Evolutionary conservation across 768 basidiomycete species (phyloP).

Genomic region (Mycena venus): DNA sequence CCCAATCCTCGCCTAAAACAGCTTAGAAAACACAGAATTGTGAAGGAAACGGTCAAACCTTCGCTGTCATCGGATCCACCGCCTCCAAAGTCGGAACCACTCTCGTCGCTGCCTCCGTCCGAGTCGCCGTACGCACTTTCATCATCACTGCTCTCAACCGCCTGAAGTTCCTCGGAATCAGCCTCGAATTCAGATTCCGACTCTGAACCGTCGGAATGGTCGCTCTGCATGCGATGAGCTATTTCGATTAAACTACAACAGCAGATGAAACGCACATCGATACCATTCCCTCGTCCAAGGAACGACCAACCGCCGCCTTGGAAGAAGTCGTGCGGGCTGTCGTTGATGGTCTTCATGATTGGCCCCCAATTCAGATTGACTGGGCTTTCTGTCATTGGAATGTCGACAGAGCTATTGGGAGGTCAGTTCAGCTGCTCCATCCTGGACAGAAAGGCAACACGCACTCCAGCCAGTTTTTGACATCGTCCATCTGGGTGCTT

Average conservation of each 20-base stretch:
- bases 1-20: conserved; percentile 90
- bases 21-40: neutral
- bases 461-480: conserved; percentile 99
- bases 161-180: conserved; percentile 69
- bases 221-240: conserved; percentile 47
- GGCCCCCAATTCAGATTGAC: conserved; percentile 98
- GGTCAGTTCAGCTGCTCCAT: conserved; percentile 12
- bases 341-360: conserved; percentile 99
- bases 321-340: conserved; percentile 96
- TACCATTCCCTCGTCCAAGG: conserved; percentile 80
- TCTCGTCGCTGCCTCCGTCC: conserved; percentile 73
- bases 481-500: conserved; percentile 90
- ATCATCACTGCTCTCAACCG: conserved; percentile 64
- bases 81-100: conserved; percentile 74
- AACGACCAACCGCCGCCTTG: conserved; percentile 96
- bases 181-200: conserved; percentile 63
- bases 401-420: conserved; percentile 89
- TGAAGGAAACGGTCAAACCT: conserved; percentile 50
- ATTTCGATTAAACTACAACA: neutral
- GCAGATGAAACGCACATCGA: conserved; percentile 65
- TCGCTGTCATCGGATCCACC: conserved; percentile 66
- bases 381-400: conserved; percentile 94
- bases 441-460: conserved; percentile 44
- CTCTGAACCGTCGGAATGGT: conserved; percentile 58
- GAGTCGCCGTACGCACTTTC: conserved; percentile 82